Conservation (phyloP, 371 early-diverging fungal species). For the Thermomucor indicae-seudaticae region DNA sequence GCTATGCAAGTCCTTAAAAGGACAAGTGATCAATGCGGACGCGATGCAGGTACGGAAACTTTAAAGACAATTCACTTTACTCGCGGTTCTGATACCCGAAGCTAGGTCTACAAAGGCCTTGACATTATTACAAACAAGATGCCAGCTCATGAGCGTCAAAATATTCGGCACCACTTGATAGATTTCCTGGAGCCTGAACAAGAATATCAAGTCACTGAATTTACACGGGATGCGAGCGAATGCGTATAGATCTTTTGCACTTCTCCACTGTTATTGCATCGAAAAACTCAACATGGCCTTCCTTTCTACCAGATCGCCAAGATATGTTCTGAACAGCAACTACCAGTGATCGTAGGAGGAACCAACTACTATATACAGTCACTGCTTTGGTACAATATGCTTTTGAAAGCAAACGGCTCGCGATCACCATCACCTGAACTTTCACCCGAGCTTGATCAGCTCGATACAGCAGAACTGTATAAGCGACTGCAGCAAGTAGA, state of each 20-base stretch:
- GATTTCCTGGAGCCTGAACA: constrained; percentile 69
- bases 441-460: constrained; percentile 28
- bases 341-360: constrained; percentile 94
- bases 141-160: constrained; percentile 64
- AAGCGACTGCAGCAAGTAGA: constrained; percentile 66
- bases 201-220: constrained; percentile 87
- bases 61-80: not conserved
- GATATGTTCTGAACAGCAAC: constrained; percentile 59
- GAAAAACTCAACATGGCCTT: not conserved
- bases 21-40: constrained; percentile 95
- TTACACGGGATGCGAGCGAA: constrained; percentile 75
- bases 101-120: constrained; percentile 83
- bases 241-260: constrained; percentile 18
- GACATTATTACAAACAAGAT: constrained; percentile 95
- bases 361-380: constrained; percentile 96
- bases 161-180: constrained; percentile 84
- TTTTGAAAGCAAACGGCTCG: constrained; percentile 27
- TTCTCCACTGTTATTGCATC: too few relatives aligned
- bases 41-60: constrained; percentile 77
- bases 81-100: not conserved
- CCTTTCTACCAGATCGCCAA: constrained; percentile 60
- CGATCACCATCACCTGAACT: constrained; percentile 9
- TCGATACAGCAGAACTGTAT: constrained; percentile 52
- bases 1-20: constrained; percentile 73
- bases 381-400: constrained; percentile 71